Base-by-base conservation (phyloP, 306 rosid genomes). In the Amphicarpaea edgeworthii region DNA sequence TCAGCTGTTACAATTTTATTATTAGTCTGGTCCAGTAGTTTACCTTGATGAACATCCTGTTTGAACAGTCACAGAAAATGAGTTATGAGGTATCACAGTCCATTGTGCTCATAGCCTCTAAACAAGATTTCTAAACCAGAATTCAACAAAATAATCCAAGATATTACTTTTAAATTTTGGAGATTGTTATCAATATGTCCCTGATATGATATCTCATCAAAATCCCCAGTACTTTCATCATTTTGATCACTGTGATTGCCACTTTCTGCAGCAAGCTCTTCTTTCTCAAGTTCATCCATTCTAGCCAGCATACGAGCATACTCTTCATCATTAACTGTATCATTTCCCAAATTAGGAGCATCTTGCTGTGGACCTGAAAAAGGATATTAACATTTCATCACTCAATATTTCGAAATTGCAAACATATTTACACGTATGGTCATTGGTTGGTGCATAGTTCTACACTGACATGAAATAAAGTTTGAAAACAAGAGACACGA, bases 221-320 rank as follows among this genome's bases (percentile, higher is more conserved):
- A 34, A 45, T 57, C 79, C 68, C 50, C 80, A 43, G 82, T 67
- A 64, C 66, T 60, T 78, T 82, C 69, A 75, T 83, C 87, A 15
- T 80, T 86, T 61, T 81, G 72, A 40, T 83, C 86, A 68, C 63
- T 41, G 41, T 45, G 72, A 60, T 47, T 23, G 49, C 68, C 79
- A 72, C 64, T 76, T 81, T 87, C 88, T 24, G 93, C 95, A 75
- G 86, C 95, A 83, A 83, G 90, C 79, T 90, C 96, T 83, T 94
- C 90, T 69, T 75, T 81, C 86, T 91, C 98, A 30, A 94, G 95
- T 73, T 88, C 92, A 68, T 88, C 97, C 85, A 88, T 30, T 83
- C 76, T 83, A 58, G 95, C 21, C 82, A 83, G 59, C 11, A 94
- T 73, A 11, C 68, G 81, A 76, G 88, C 88, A 85, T 68, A 86